Evolutionary conservation across 2,329 filamentous ascomycete genomes (phyloP).

Genomic region (Ophiocordyceps sinensis): DNA sequence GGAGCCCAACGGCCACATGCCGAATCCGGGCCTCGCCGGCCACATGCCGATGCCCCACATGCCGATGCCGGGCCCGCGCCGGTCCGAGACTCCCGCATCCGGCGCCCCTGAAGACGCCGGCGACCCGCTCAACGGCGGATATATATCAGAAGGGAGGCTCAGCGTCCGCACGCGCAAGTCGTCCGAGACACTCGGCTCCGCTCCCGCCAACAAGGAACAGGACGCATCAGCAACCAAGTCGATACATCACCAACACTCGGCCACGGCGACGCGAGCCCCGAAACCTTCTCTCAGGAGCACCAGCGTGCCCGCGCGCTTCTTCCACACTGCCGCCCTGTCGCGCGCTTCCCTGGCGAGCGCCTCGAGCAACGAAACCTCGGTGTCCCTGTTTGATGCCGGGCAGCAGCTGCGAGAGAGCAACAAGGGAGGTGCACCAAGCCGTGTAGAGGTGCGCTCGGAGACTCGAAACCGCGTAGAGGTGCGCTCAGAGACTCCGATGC

Average conservation of each 20-base stretch:
- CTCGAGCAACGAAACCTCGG: not conserved
- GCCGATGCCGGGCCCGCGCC: not conserved
- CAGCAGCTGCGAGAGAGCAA: not conserved
- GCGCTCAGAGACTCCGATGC: constrained; percentile 1
- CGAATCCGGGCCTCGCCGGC: not conserved
- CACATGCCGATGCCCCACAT: not conserved
- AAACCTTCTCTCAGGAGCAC: not conserved
- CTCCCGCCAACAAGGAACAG: not conserved
- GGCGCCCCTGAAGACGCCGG: not conserved
- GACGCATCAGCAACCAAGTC: not conserved
- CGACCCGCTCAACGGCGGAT: not conserved
- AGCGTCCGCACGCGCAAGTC: constrained; percentile 5
- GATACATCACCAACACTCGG: not conserved
- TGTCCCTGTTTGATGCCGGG: not conserved
- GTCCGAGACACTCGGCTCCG: constrained; percentile 7
- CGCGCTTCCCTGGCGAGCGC: constrained; percentile 2
- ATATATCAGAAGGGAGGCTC: not conserved
- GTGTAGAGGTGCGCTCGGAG: constrained; percentile 1
- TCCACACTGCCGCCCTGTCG: constrained; percentile 3
- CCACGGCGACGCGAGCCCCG: not conserved
- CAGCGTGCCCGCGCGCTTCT: constrained; percentile 5
- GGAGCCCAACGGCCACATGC: not conserved
- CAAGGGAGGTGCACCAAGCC: not conserved
- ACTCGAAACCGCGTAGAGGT: constrained; percentile 1
- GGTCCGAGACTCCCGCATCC: not conserved